Percentiles rank a stretch among this genome's conserved stretches.
phyloP scores from a whole-genome alignment of 805 yeast genomes.

The Lipomyces starkeyi region DNA sequence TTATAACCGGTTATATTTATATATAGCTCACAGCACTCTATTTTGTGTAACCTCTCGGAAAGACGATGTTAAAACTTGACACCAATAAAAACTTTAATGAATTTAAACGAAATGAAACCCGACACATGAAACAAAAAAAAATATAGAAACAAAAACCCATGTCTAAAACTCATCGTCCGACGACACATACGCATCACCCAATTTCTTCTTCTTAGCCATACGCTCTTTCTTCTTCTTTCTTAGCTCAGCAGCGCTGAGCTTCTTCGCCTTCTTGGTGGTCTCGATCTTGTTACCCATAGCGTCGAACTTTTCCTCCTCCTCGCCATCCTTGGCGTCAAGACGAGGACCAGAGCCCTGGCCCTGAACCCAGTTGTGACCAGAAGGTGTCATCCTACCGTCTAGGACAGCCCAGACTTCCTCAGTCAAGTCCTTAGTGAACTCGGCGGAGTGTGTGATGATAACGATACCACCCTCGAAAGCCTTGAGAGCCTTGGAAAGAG shows the following conservation, averaged over 20 bases:
- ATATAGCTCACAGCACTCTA: neutral
- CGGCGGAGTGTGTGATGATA: slow-evolving; percentile 99
- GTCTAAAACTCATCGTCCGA: slow-evolving; percentile 86
- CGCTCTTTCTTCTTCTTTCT: slow-evolving; percentile 99
- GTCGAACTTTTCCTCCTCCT: slow-evolving; percentile 97
- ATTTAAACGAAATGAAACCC: neutral
- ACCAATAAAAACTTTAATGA: neutral
- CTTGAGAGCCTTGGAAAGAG: slow-evolving; percentile 98
- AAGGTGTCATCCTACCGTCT: slow-evolving; percentile 98
- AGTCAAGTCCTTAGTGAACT: slow-evolving; percentile 98
- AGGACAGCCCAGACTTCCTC: slow-evolving; percentile 99
- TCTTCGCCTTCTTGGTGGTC: slow-evolving; percentile 92
- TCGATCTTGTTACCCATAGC: slow-evolving; percentile 99
- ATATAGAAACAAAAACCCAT: neutral
- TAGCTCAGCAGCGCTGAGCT: slow-evolving; percentile 97
- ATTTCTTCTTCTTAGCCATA: slow-evolving; percentile 99
- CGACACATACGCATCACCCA: slow-evolving; percentile 99
- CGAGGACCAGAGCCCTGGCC: slow-evolving; percentile 99
- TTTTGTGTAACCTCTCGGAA: neutral
- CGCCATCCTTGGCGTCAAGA: slow-evolving; percentile 84
- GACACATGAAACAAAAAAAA: slow-evolving; percentile 7
- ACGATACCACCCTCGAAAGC: slow-evolving; percentile 99
- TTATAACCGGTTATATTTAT: neutral
- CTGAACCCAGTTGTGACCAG: slow-evolving; percentile 99
- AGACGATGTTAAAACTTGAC: neutral